Evolutionary conservation across 2,329 filamentous ascomycete species (phyloP).

Genomic region (Aspergillus jensenii): DNA sequence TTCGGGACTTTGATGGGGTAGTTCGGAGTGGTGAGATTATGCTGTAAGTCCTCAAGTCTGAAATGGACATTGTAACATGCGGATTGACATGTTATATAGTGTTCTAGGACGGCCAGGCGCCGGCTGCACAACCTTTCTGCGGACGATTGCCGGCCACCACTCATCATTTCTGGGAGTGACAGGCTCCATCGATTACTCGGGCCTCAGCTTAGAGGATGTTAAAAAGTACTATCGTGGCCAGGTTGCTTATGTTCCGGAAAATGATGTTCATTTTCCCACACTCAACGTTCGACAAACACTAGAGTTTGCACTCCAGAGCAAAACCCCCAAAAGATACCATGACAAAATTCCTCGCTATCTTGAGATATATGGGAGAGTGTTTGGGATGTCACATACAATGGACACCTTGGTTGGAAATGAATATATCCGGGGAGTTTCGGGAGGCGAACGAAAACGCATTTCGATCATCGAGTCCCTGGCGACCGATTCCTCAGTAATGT

Average conservation of each 20-base stretch:
- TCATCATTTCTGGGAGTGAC: slow-evolving; percentile 62
- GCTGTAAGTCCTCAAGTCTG: slow-evolving; percentile 41
- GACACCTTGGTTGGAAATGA: slow-evolving; percentile 64
- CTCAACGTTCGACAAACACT: slow-evolving; percentile 72
- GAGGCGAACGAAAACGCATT: slow-evolving; percentile 73
- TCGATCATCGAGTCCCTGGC: slow-evolving; percentile 72
- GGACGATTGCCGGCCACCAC: slow-evolving; percentile 66
- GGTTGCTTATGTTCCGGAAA: slow-evolving; percentile 70
- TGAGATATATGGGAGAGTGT: slow-evolving; percentile 67
- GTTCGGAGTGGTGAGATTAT: slow-evolving; percentile 67
- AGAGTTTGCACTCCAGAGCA: slow-evolving; percentile 68
- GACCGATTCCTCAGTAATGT: slow-evolving; percentile 66
- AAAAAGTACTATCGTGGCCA: slow-evolving; percentile 66
- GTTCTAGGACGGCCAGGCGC: slow-evolving; percentile 68
- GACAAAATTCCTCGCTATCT: slow-evolving; percentile 64
- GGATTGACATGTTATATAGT: slow-evolving; percentile 13
- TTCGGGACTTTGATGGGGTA: slow-evolving; percentile 65
- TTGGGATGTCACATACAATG: slow-evolving; percentile 70
- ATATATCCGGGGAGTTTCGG: slow-evolving; percentile 62
- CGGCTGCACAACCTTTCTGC: slow-evolving; percentile 72
- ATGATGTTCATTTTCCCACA: slow-evolving; percentile 68
- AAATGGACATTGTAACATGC: too few species aligned
- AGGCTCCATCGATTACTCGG: slow-evolving; percentile 68
- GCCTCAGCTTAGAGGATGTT: slow-evolving; percentile 63
- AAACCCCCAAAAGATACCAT: slow-evolving; percentile 63